Conservation (phyloP, 73 alveolate species). For the Blepharisma japonicum region DNA sequence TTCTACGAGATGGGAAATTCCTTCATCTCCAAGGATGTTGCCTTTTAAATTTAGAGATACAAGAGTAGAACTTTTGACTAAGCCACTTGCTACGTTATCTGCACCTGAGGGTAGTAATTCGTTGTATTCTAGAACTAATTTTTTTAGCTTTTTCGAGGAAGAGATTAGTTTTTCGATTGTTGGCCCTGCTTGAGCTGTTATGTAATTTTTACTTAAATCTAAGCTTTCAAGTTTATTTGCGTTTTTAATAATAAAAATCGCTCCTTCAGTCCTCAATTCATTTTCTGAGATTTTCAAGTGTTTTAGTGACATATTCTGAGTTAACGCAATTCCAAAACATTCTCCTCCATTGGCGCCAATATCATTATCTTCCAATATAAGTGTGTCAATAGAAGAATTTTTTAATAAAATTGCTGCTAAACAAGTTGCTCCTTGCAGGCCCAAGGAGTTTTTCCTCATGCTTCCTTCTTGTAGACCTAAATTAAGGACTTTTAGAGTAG, state of each 20-base stretch:
- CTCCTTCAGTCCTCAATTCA: constrained; percentile 94
- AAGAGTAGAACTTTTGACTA: constrained; percentile 54
- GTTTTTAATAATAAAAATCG: constrained; percentile 85
- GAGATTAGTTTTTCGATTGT: constrained; percentile 73
- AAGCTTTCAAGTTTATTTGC: constrained; percentile 72
- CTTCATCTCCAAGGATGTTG: constrained; percentile 71
- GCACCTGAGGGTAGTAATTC: constrained; percentile 93
- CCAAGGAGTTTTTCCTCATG: constrained; percentile 90
- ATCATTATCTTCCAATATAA: constrained; percentile 87
- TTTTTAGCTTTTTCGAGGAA: constrained; percentile 64
- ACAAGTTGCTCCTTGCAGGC: constrained; percentile 93
- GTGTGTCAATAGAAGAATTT: constrained; percentile 78
- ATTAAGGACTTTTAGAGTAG: constrained; percentile 75
- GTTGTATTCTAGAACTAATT: constrained; percentile 84
- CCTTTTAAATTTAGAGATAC: constrained; percentile 66
- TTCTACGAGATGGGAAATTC: constrained; percentile 57
- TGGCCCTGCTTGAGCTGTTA: constrained; percentile 85
- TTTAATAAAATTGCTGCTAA: constrained; percentile 83
- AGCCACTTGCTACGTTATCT: constrained; percentile 85
- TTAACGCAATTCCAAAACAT: constrained; percentile 91
- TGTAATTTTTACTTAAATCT: constrained; percentile 83
- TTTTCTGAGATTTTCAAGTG: constrained; percentile 87
- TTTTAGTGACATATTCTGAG: constrained; percentile 77
- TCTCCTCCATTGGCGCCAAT: constrained; percentile 97
- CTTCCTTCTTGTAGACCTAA: constrained; percentile 94